phyloP scores from a whole-genome alignment of 768 basidiomycete genomes.

The Trametopsis cervina region DNA sequence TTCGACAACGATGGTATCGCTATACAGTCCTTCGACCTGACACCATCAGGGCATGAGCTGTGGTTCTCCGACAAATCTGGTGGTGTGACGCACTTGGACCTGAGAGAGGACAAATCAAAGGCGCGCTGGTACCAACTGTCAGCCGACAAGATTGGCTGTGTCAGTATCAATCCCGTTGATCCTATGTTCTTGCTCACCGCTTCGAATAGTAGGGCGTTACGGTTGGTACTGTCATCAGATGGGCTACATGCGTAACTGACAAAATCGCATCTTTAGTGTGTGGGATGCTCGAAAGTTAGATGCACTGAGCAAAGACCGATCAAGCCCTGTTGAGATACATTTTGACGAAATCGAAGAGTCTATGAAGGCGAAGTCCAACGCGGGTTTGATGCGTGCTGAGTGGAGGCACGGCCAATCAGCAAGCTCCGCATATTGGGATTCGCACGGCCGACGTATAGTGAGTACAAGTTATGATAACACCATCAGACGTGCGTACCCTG shows the following conservation, averaged over 20 bases:
- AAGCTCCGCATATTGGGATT: conserved; percentile 84
- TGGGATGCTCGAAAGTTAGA: conserved; percentile 74
- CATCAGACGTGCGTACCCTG: conserved; percentile 48
- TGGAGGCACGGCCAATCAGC: conserved; percentile 70
- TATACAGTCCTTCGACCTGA: conserved; percentile 65
- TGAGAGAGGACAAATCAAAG: conserved; percentile 52
- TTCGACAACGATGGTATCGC: conserved; percentile 54
- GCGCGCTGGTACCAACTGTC: conserved; percentile 59
- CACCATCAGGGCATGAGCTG: conserved; percentile 66
- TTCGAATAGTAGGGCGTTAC: conserved; percentile 65
- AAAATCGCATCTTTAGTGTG: conserved; percentile 47
- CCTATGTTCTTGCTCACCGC: conserved; percentile 65
- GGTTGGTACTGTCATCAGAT: too few species aligned
- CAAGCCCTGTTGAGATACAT: conserved; percentile 26
- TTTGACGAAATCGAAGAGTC: conserved; percentile 42
- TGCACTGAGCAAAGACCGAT: conserved; percentile 26
- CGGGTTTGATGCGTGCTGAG: conserved; percentile 52
- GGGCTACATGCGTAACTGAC: too few species aligned
- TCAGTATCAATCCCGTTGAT: conserved; percentile 71
- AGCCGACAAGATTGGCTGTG: conserved; percentile 67
- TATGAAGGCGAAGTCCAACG: conserved; percentile 43
- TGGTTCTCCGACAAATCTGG: conserved; percentile 77
- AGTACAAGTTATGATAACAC: conserved; percentile 84
- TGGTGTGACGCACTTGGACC: conserved; percentile 68
- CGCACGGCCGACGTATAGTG: conserved; percentile 68